Evolutionary conservation across 176 grass and related monocot species (phyloP).

Genomic region (Thinopyrum elongatum): DNA sequence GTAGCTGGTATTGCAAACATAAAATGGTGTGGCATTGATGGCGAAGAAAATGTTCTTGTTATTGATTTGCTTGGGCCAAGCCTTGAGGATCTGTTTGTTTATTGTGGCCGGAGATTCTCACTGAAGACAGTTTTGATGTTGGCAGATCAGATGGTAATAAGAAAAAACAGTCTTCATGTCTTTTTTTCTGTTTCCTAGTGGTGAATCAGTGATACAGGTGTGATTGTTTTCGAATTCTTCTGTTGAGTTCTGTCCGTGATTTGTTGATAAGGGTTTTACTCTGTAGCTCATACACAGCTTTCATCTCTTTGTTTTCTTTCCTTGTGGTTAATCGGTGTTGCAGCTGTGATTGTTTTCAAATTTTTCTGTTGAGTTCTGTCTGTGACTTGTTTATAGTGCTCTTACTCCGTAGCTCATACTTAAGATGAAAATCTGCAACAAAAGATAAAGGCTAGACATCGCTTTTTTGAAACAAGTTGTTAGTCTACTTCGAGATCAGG

Average conservation of each 20-base stretch:
- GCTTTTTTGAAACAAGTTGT: neutral
- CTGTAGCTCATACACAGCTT: neutral
- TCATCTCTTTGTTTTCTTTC: neutral
- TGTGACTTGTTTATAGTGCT: neutral
- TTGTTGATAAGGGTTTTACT: neutral
- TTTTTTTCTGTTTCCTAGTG: slow-evolving; percentile 4
- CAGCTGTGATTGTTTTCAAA: neutral
- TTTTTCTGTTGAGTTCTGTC: neutral
- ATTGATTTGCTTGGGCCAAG: slow-evolving; percentile 86
- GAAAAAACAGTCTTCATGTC: neutral
- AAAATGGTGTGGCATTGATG: slow-evolving; percentile 74
- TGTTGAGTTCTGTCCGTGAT: neutral
- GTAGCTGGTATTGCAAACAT: slow-evolving; percentile 80
- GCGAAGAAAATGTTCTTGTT: slow-evolving; percentile 84
- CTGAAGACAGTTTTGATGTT: slow-evolving; percentile 83
- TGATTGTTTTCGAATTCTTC: neutral
- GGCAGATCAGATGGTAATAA: slow-evolving; percentile 84
- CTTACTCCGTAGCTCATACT: neutral
- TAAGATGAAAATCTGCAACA: neutral
- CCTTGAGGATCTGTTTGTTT: slow-evolving; percentile 80
- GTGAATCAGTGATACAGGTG: neutral
- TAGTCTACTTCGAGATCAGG: neutral
- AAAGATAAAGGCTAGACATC: neutral
- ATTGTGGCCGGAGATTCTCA: slow-evolving; percentile 77
- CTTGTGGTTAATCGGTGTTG: neutral